Base-by-base conservation (phyloP, 108 stramenopile species). In the Mayamaea pseudoterrestris region DNA sequence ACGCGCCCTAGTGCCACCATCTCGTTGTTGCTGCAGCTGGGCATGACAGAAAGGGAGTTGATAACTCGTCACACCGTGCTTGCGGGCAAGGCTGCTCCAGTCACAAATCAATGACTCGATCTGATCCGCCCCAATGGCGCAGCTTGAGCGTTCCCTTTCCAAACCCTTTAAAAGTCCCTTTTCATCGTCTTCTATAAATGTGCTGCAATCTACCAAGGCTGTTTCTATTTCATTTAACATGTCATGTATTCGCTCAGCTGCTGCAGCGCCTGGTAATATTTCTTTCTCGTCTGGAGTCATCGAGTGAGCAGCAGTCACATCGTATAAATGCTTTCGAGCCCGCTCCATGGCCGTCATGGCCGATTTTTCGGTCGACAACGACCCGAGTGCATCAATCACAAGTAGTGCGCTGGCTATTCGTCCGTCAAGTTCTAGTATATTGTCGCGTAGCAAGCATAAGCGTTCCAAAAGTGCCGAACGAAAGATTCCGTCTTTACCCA, bases 21-120 rank as follows among this genome's bases (percentile, higher is more conserved):
- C 77, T 13, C 79, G 42, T 50, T 88, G 78, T n/a, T 76, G 49
- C 27, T 66, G 48, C 48, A 88, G 46, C 0, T 75, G 51, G 14
- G 45, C 26, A 43, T 88, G 86, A 46, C 80, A 83, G 21, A 52
- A 55, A 25, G 80, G 79, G 12, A 87, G 47, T 12, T 50, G 37
- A 32, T 66, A 68, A 1, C 78, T 64, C 30, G 73, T 53, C 27
- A 88, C 66, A 0, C 76, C 81, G 60, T 88, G 86, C 42, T 88
- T 88, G 41, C 86, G 59, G 18, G 81, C 69, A 47, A 88, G 52
- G 8, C 64, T 54, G 61, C 75, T 80, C 86, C 86, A 88, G 53
- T 88, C 86, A 7, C 69, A 56, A 45, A 88, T 51, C 30, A 75
- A 58, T 13, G 46, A 58, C 35, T 72, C 66, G 21, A 88, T 26